Evolutionary conservation across 2,329 filamentous ascomycete genomes (phyloP), one percentile per base, ranked within the genome.

Genomic region (Aspergillus fischeri): DNA sequence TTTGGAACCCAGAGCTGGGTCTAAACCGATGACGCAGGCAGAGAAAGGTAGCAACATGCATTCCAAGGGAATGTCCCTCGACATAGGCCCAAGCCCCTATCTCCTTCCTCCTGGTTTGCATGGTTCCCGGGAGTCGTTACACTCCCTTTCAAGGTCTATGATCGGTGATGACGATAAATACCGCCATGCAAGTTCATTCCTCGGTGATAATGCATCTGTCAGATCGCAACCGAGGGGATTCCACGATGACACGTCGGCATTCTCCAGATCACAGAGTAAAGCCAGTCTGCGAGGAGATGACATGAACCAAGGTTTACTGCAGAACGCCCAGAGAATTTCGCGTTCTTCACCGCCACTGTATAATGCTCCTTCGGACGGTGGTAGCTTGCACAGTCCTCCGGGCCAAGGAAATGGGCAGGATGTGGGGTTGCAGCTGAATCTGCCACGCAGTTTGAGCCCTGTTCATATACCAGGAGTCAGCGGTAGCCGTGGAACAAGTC

Each of bases 31-130:
- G 68, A 86, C 86, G 11, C 75, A 81, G 60, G 41, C 67, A 27
- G 76, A 81, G 60, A 78, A 80, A 63, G 59, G 67, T 49, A 67
- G 70, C 50, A 70, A 72, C 63, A 67, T 68, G 32, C 75, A 76
- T 59, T 70, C 66, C 51, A 79, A 81, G 45, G 83, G 83, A 14
- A 64, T 86, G 61, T 87, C 85, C 17, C 73, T 86, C 66, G 83
- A 86, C 60, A 80, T 92, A 50, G 85, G 84, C 35, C 94, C 54
- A 25, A 65, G 87, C 66, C 94, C 94, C 1, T 99, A 97, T 72
- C 83, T 99, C n/a, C 81, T 97, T n/a, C 92, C 94, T 4, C 90
- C 90, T 1, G 86, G 85, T 54, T 70, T 93, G 21, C 86, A 94
- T 45, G 81, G 84, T 68, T 97, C 93, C 1, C 85, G 86, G 48